Evolutionary conservation across 1,284 basidiomycete species (phyloP).

Genomic region (Microbotryum violaceum): DNA sequence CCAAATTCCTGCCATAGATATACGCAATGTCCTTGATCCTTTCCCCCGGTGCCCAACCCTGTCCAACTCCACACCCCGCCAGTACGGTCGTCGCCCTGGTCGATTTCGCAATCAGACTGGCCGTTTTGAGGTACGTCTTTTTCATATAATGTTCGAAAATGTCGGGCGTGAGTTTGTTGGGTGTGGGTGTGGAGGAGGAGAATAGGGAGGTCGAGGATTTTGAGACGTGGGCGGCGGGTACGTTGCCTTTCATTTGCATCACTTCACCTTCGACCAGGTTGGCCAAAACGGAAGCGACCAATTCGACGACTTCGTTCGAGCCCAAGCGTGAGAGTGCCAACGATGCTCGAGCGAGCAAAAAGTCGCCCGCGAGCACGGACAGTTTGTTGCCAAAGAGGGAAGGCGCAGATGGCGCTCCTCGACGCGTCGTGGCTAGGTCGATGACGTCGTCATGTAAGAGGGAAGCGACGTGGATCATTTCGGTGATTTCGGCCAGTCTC

Average conservation of each 20-base stretch:
- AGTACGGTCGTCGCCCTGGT: constrained; percentile 80
- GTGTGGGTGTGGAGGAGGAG: constrained; percentile 4
- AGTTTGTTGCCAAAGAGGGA: constrained; percentile 91
- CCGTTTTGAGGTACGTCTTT: constrained; percentile 95
- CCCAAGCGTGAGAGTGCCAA: constrained; percentile 81
- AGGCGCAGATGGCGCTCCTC: constrained; percentile 76
- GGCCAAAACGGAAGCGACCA: constrained; percentile 84
- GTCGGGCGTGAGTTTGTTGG: constrained; percentile 38
- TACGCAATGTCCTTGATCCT: constrained; percentile 90
- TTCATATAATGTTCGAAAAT: constrained; percentile 82
- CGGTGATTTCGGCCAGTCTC: constrained; percentile 88
- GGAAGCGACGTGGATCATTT: constrained; percentile 98
- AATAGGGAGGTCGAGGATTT: not conserved
- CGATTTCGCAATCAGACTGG: constrained; percentile 90
- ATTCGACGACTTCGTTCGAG: constrained; percentile 80
- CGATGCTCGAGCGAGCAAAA: constrained; percentile 84
- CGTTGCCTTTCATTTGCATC: constrained; percentile 58
- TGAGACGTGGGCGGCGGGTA: constrained; percentile 20
- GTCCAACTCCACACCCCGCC: constrained; percentile 58
- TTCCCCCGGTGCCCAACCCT: constrained; percentile 56
- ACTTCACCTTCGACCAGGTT: constrained; percentile 97
- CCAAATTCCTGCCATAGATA: constrained; percentile 78
- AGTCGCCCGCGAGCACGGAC: constrained; percentile 88
- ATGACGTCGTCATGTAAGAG: constrained; percentile 93
- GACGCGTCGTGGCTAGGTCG: constrained; percentile 72